Conservation (phyloP, 2,329 filamentous ascomycete genomes). For the Ceratocystis huliohia region DNA sequence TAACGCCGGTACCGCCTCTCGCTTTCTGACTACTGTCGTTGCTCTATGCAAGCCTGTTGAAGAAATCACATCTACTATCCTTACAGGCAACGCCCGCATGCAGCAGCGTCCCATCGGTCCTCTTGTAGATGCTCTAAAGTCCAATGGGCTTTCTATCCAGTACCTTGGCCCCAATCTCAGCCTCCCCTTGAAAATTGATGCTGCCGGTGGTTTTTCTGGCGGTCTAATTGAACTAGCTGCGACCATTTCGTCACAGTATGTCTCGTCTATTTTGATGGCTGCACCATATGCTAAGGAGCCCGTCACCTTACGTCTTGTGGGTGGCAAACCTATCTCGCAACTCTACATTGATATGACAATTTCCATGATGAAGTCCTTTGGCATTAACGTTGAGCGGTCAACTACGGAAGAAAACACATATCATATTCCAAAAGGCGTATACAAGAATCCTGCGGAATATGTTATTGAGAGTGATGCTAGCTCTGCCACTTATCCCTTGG, state of each 20-base stretch:
- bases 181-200: constrained; percentile 69
- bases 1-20: constrained; percentile 89
- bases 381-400: constrained; percentile 66
- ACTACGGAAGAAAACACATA: constrained; percentile 77
- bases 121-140: constrained; percentile 75
- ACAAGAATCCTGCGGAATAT: constrained; percentile 75
- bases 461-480: constrained; percentile 94
- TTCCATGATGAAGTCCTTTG: constrained; percentile 91
- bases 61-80: constrained; percentile 51
- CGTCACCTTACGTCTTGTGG: constrained; percentile 77
- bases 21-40: constrained; percentile 85
- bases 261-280: constrained; percentile 92
- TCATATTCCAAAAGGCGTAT: constrained; percentile 74
- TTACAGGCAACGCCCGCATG: constrained; percentile 94
- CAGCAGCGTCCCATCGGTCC: constrained; percentile 89
- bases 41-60: constrained; percentile 61
- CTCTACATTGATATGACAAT: constrained; percentile 98
- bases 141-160: constrained; percentile 75
- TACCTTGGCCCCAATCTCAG: constrained; percentile 77
- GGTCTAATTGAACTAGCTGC: constrained; percentile 85
- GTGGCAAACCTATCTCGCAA: constrained; percentile 95
- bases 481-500: constrained; percentile 90
- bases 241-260: constrained; percentile 97
- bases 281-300: constrained; percentile 92
- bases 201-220: constrained; percentile 70